A percentile compares a stretch with the other conserved stretches of the same genome.
These are phyloP conservation scores for Mortierella sp. DNA, from an alignment of 371 early-diverging fungal genomes.

Conservation along the genomic window DNA sequence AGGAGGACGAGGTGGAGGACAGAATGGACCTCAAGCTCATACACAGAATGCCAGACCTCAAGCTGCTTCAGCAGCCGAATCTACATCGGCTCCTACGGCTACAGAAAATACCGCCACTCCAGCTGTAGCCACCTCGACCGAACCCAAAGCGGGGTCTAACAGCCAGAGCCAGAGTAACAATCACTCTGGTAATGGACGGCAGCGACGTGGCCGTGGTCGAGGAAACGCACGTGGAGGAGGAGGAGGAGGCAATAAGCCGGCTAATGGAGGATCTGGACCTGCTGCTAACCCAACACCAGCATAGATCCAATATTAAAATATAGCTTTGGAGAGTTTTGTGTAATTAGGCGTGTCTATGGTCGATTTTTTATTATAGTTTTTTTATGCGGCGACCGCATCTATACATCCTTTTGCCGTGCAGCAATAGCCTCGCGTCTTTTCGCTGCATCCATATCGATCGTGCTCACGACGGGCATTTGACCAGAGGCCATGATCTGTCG, in stretches of 20 bases:
- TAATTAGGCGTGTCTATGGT: no score
- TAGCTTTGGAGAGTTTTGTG: neutral
- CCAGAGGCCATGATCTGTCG: constrained; percentile 53
- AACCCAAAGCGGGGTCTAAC: neutral
- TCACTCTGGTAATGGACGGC: constrained; percentile 16
- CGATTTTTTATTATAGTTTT: neutral
- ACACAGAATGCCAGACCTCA: constrained; percentile 11
- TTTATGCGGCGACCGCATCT: neutral
- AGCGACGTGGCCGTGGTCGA: constrained; percentile 38
- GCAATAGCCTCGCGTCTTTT: constrained; percentile 51
- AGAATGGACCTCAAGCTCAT: neutral
- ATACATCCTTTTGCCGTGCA: constrained; percentile 47
- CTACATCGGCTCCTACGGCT: neutral
- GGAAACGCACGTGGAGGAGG: constrained; percentile 38
- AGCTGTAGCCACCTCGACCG: constrained; percentile 1
- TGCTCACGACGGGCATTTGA: constrained; percentile 53
- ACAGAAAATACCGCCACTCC: neutral
- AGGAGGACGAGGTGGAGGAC: constrained; percentile 27
- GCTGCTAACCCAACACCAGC: neutral
- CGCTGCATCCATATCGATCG: constrained; percentile 52
- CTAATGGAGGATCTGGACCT: neutral
- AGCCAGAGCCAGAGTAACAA: constrained; percentile 8
- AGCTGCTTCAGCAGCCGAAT: constrained; percentile 5
- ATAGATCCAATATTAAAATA: neutral
- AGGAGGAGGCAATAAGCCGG: neutral